Conservation (phyloP, 192 early-diverging fungal genomes). For the Coemansia sp. region DNA sequence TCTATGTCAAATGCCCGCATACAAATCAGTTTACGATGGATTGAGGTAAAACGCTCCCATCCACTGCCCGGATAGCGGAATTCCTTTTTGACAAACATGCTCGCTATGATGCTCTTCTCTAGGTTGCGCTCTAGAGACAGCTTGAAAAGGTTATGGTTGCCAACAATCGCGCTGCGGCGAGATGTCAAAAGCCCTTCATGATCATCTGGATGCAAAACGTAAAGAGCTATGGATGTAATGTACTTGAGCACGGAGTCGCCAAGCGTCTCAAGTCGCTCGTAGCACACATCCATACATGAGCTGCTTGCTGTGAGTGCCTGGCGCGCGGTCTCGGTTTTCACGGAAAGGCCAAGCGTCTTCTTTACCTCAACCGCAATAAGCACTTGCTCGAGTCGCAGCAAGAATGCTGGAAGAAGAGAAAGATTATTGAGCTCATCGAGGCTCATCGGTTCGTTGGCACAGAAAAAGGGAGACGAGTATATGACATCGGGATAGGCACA, state of each 20-base stretch:
- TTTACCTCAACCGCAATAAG: slow-evolving; percentile 56
- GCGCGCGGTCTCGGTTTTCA: slow-evolving; percentile 53
- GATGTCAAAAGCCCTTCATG: slow-evolving; percentile 82
- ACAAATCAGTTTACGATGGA: slow-evolving; percentile 30
- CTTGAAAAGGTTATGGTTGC: slow-evolving; percentile 70
- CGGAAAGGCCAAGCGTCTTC: slow-evolving; percentile 36
- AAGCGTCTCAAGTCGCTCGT: slow-evolving; percentile 86
- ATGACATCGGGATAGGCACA: slow-evolving; percentile 23
- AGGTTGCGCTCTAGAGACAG: slow-evolving; percentile 58
- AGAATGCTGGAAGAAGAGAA: slow-evolving; percentile 64
- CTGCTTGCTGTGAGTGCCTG: slow-evolving; percentile 75
- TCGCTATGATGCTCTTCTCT: slow-evolving; percentile 58
- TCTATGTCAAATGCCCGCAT: not conserved
- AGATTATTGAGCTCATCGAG: slow-evolving; percentile 24
- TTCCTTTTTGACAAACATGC: slow-evolving; percentile 31
- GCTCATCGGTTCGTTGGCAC: slow-evolving; percentile 29
- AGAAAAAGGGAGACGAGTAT: slow-evolving; percentile 52
- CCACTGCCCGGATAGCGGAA: slow-evolving; percentile 35
- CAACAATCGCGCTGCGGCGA: slow-evolving; percentile 69
- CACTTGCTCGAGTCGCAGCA: slow-evolving; percentile 61
- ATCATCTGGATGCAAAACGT: slow-evolving; percentile 67
- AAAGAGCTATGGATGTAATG: slow-evolving; percentile 69
- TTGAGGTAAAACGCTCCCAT: slow-evolving; percentile 28
- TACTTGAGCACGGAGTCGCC: slow-evolving; percentile 91
- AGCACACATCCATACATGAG: slow-evolving; percentile 67